A percentile compares a stretch with the other conserved stretches of the same genome.
Conservation (phyloP, 208 protist genomes). For the Borovskyia barvae region DNA sequence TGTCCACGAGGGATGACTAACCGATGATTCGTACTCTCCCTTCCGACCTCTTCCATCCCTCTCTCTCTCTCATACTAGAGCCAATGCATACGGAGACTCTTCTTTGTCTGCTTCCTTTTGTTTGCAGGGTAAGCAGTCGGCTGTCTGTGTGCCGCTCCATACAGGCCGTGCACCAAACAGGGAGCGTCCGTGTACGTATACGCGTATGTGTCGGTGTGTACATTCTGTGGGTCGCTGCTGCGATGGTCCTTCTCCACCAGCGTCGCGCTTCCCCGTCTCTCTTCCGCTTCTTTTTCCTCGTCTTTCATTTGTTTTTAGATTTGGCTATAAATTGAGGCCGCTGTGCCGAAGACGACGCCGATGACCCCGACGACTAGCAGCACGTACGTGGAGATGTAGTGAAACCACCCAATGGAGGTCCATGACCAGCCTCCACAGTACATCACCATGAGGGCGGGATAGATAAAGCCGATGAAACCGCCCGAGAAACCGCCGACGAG, state of each 20-base stretch:
- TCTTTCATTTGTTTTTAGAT: constrained; percentile 10
- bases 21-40: too few relatives aligned
- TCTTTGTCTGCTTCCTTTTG: too few relatives aligned
- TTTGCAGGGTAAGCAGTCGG: too few relatives aligned
- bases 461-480: constrained; percentile 72
- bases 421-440: constrained; percentile 51
- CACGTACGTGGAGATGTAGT: constrained; percentile 58
- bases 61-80: too few relatives aligned
- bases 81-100: too few relatives aligned
- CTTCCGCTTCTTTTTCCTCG: not conserved
- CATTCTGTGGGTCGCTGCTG: too few relatives aligned
- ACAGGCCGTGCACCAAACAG: too few relatives aligned
- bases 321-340: constrained; percentile 51
- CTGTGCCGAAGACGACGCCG: constrained; percentile 66
- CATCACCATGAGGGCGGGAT: constrained; percentile 72
- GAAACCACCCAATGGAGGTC: constrained; percentile 33
- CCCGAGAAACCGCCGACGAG: constrained; percentile 66
- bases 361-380: constrained; percentile 69
- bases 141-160: too few relatives aligned
- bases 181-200: constrained; percentile 2
- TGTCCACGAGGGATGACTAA: too few relatives aligned
- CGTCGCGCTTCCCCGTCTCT: too few relatives aligned
- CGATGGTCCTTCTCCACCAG: too few relatives aligned
- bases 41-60: too few relatives aligned
- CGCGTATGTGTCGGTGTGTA: not conserved